These are phyloP conservation scores for Fusarium transvaalense DNA, from an alignment of 2,329 filamentous ascomycete genomes.

Conservation along the genomic window DNA sequence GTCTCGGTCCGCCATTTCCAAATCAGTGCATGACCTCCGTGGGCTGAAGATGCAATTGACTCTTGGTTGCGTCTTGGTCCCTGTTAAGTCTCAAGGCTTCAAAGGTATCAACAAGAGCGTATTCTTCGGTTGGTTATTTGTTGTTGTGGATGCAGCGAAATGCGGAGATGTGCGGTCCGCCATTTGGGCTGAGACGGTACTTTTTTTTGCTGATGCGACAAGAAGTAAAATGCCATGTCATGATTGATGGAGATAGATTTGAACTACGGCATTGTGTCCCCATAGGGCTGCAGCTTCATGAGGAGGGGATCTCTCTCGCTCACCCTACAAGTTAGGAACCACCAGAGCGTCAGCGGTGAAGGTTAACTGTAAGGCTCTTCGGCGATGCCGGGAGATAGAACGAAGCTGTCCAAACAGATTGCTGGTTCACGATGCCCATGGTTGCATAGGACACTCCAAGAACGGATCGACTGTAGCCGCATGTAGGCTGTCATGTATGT, in stretches of 20 bases:
- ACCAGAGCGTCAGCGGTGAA: conserved; percentile 41
- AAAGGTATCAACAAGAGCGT: conserved; percentile 1
- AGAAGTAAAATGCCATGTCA: background rate
- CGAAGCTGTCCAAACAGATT: conserved; percentile 27
- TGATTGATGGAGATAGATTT: conserved; percentile 3
- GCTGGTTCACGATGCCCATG: conserved; percentile 28
- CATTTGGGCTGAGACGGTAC: conserved; percentile 18
- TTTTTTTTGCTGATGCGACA: background rate
- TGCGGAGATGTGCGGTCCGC: conserved; percentile 22
- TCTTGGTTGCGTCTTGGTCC: conserved; percentile 4
- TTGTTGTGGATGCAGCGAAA: conserved; percentile 7
- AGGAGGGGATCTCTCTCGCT: conserved; percentile 23
- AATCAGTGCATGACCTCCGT: conserved; percentile 35
- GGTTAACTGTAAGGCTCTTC: conserved; percentile 39
- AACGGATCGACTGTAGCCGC: conserved; percentile 12
- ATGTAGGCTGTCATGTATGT: conserved; percentile 16
- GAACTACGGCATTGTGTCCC: conserved; percentile 4
- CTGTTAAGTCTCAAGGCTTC: conserved; percentile 1
- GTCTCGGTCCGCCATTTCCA: conserved; percentile 39
- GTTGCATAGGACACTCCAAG: conserved; percentile 25
- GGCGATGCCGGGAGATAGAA: conserved; percentile 40
- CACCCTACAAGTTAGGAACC: background rate
- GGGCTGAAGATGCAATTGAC: conserved; percentile 35
- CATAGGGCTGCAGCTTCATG: conserved; percentile 46
- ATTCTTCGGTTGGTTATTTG: conserved; percentile 9